Evolutionary conservation across 371 early-diverging fungal species (phyloP).

Genomic region (Mucor piriformis): DNA sequence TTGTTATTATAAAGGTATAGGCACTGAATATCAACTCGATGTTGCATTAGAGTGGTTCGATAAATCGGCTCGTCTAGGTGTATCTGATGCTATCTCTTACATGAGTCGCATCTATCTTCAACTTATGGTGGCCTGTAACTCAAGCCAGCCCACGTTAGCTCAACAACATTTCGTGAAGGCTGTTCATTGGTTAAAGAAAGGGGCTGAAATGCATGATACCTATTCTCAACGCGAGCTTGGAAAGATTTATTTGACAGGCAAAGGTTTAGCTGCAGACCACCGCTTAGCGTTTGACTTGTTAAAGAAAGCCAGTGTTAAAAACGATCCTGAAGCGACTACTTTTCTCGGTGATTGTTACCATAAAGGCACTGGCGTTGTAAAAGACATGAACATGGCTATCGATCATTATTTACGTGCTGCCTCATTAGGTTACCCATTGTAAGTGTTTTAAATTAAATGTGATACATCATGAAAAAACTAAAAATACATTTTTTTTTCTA

Average conservation of each 20-base stretch:
- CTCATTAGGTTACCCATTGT: constrained; percentile 40
- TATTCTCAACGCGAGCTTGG: constrained; percentile 82
- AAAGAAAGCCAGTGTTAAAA: constrained; percentile 76
- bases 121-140: constrained; percentile 9
- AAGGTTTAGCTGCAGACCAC: constrained; percentile 58
- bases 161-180: constrained; percentile 41
- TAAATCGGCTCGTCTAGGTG: constrained; percentile 48
- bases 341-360: constrained; percentile 60
- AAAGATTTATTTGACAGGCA: constrained; percentile 81
- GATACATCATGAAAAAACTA: no score
- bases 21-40: constrained; percentile 29
- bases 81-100: constrained; percentile 43
- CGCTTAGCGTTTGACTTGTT: constrained; percentile 79
- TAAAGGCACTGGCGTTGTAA: constrained; percentile 52
- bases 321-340: constrained; percentile 80
- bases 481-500: constrained; percentile 9
- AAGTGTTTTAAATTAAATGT: constrained; percentile 20
- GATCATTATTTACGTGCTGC: constrained; percentile 42
- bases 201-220: constrained; percentile 49
- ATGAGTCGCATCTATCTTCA: constrained; percentile 47
- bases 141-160: constrained; percentile 5
- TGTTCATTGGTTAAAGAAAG: constrained; percentile 44
- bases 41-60: constrained; percentile 51
- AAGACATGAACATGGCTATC: constrained; percentile 65
- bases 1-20: constrained; percentile 50